Percentiles rank a stretch among this genome's conserved stretches.
Conservation (phyloP, 805 yeast genomes). For the Wickerhamiella parazyma region DNA sequence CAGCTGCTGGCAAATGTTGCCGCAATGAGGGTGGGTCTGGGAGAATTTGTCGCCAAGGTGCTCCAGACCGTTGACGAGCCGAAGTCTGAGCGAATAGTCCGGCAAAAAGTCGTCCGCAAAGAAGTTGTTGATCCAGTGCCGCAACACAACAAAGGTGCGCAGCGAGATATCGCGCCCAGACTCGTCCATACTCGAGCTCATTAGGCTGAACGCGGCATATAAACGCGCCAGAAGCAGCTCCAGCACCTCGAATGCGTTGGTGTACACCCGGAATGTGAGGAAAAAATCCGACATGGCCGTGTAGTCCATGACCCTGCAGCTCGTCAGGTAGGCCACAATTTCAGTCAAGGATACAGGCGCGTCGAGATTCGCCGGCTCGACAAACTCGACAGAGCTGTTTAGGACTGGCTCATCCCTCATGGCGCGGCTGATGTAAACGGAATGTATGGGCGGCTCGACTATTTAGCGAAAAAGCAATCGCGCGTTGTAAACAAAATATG, state of each 20-base stretch:
- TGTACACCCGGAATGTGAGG: conserved; percentile 63
- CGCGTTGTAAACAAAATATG: too few relatives aligned
- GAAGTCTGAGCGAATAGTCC: conserved; percentile 34
- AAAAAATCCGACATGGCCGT: conserved; percentile 73
- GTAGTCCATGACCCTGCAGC: conserved; percentile 66
- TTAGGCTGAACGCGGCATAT: conserved; percentile 49
- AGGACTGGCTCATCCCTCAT: too few relatives aligned
- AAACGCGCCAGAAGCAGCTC: conserved; percentile 50
- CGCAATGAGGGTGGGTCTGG: conserved; percentile 17
- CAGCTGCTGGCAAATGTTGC: conserved; percentile 32
- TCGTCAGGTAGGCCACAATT: conserved; percentile 35
- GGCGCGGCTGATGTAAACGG: not conserved
- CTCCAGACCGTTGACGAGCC: conserved; percentile 30
- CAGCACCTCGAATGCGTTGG: conserved; percentile 44
- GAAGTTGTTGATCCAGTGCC: conserved; percentile 85
- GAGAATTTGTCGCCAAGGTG: conserved; percentile 20
- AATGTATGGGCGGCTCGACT: not conserved
- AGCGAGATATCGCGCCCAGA: conserved; percentile 56
- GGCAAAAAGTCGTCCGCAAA: conserved; percentile 71
- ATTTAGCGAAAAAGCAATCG: too few relatives aligned
- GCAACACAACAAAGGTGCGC: conserved; percentile 70
- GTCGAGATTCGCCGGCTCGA: not conserved
- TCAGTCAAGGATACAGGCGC: conserved; percentile 15
- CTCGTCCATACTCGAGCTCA: conserved; percentile 24
- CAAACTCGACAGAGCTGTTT: not conserved